A percentile compares a stretch with the other conserved stretches of the same genome.
These are phyloP conservation scores for Amyloporia xantha DNA, from an alignment of 768 basidiomycete species.

Conservation along the genomic window DNA sequence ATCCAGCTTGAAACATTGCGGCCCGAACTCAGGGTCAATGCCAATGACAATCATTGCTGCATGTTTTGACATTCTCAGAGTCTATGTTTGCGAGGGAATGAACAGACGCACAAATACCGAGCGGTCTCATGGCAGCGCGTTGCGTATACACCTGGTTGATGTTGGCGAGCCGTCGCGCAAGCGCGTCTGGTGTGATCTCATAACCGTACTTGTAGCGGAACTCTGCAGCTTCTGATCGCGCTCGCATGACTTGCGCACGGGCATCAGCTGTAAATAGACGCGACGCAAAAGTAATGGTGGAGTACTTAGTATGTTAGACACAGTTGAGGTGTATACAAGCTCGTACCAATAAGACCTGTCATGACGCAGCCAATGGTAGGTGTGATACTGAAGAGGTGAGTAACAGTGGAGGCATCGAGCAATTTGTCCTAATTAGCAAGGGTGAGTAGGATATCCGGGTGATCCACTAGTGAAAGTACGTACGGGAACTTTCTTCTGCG, in stretches of 20 bases:
- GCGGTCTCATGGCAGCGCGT: slow-evolving; percentile 91
- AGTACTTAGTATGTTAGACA: background rate
- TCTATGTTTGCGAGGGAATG: background rate
- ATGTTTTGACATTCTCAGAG: slow-evolving; percentile 1
- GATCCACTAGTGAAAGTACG: background rate
- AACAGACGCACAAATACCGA: slow-evolving; percentile 76
- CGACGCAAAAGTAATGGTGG: no score
- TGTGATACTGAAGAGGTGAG: slow-evolving; percentile 94
- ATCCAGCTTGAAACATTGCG: slow-evolving; percentile 98
- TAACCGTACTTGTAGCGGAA: slow-evolving; percentile 97
- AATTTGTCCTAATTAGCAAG: slow-evolving; percentile 91
- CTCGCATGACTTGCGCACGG: slow-evolving; percentile 79
- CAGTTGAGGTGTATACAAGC: no score
- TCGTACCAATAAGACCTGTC: slow-evolving; percentile 90
- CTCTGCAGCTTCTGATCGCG: slow-evolving; percentile 82
- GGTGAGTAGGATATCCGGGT: background rate
- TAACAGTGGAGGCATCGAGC: slow-evolving; percentile 88
- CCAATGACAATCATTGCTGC: slow-evolving; percentile 96
- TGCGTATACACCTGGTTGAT: slow-evolving; percentile 99
- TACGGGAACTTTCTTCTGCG: slow-evolving; percentile 97
- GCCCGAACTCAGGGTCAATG: slow-evolving; percentile 82
- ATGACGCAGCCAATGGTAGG: slow-evolving; percentile 96
- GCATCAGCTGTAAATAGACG: slow-evolving; percentile 77
- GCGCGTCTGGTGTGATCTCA: slow-evolving; percentile 95
- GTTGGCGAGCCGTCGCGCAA: slow-evolving; percentile 90